Evolutionary conservation across 495 filamentous ascomycete species (phyloP), one percentile per base, ranked within the genome.

Genomic region (Amorphotheca resinae): DNA sequence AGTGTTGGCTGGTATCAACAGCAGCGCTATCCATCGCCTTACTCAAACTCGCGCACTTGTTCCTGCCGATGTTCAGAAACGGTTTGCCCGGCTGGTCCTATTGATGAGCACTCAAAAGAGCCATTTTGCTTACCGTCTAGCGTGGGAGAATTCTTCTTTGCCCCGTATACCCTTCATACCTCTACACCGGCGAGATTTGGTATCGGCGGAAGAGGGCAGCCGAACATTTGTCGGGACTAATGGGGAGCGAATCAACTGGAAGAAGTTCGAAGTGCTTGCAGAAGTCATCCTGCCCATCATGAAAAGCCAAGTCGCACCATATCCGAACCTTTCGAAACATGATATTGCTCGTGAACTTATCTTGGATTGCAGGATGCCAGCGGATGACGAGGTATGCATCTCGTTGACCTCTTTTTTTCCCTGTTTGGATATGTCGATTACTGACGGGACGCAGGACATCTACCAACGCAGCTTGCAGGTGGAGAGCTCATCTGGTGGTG

Each of bases 191-290:
- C 73, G 87, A 26, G 91, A 98, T 61, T 67, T 98, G 22, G 85
- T 94, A 4, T 80, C 82, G 15, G 91, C 91, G 3, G 85, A 93
- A 57, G 84, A 93, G 61, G 91, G 91, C 17, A 95, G 91, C 59
- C 71, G 72, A 47, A 96, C 91, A 9, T 88, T 93, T 56, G 66
- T 95, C 8, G 79, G 78, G 16, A 73, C 81, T 17, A 76, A 81
- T 44, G 70, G 67, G 14, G 77, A 82, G 44, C 70, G 83, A 31
- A 85, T 98, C 55, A 96, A 95, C 56, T 98, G 91, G 91, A 87
- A 82, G 65, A 98, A 98, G 55, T 96, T 96, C 51, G 87, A 96
- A 65, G 81, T 98, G 15, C 80, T 96, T 65, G 86, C 87, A 3
- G 88, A 95, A 45, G 82, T 95, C 18, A 72, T 98, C 38, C 70